Evolutionary conservation across 495 filamentous ascomycete genomes (phyloP).

Genomic region (Chaetomium tenue): DNA sequence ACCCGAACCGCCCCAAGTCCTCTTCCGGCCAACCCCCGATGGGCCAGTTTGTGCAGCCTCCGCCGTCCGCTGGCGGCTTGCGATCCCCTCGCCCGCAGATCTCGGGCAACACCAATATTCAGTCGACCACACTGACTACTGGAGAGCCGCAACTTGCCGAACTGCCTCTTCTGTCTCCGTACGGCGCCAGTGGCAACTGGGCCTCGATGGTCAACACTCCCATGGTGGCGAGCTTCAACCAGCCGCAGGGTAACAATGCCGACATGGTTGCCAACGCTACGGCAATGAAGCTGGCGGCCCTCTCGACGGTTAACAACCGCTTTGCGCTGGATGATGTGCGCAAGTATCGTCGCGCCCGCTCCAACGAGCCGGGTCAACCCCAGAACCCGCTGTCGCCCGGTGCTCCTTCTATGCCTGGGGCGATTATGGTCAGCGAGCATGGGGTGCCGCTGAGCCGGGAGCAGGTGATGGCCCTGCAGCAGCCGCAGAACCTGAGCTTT

Average conservation of each 20-base stretch:
- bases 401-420: conserved; percentile 53
- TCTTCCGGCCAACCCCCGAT: conserved; percentile 86
- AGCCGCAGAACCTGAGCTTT: conserved; percentile 67
- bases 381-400: conserved; percentile 48
- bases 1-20: conserved; percentile 78
- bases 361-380: conserved; percentile 66
- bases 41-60: conserved; percentile 92
- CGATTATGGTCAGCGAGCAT: conserved; percentile 86
- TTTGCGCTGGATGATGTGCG: conserved; percentile 95
- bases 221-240: conserved; percentile 82
- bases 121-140: conserved; percentile 76
- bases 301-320: conserved; percentile 97
- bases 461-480: conserved; percentile 71
- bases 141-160: conserved; percentile 64
- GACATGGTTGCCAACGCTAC: conserved; percentile 99
- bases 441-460: conserved; percentile 84
- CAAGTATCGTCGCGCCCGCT: conserved; percentile 87
- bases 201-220: conserved; percentile 98
- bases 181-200: conserved; percentile 87
- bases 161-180: conserved; percentile 85
- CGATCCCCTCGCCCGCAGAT: conserved; percentile 74
- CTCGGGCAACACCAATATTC: conserved; percentile 65
- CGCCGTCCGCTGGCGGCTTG: conserved; percentile 73
- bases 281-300: conserved; percentile 95
- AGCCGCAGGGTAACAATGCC: conserved; percentile 58